Evolutionary conservation across 305 asterid species (phyloP), one percentile per base, ranked within the genome.

Genomic region (Andrographis paniculata): DNA sequence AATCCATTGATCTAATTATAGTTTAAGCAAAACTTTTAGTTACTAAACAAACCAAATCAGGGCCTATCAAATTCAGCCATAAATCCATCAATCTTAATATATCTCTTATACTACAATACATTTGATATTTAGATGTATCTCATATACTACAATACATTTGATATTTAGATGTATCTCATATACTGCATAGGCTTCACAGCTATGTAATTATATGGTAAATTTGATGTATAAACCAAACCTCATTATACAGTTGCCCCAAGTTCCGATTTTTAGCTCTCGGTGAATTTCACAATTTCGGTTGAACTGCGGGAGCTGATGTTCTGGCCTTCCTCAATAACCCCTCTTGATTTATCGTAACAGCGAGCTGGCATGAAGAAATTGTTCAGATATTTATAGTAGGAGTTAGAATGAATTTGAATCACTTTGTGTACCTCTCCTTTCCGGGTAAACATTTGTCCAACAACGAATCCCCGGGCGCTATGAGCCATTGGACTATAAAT

Each of bases 401-500:
- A 44, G 30, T 50, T 27, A 22, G 40, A 21, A 45, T 28, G 69
- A 52, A 46, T 17, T 16, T 10, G 40, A 14, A 31, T 39, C 2
- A 48, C n/a, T 41, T 17, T 31, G 43, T 37, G 53, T 67, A 92
- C 99, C 99, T 84, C 93, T 72, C 96, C 96, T 55, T 67, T 67
- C 69, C 53, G 64, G 35, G 71, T 79, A 65, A 81, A 92, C 93
- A 92, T 81, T 67, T 66, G 74, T 27, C 99, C 99, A 6, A 52
- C 17, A 56, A 82, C 94, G 64, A 80, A 83, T 11, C 95, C 96
- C 20, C 99, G 99, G 1, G 77, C 96, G 51, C 72, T 73, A 56
- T 65, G 63, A 53, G 96, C 85, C 65, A 62, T 68, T n/a, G 99
- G 93, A 66, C 96, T 79, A 9, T 74, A 53, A 14, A 84, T 79